Evolutionary conservation across 768 basidiomycete species (phyloP).

Genomic region (Galerina sulciceps): DNA sequence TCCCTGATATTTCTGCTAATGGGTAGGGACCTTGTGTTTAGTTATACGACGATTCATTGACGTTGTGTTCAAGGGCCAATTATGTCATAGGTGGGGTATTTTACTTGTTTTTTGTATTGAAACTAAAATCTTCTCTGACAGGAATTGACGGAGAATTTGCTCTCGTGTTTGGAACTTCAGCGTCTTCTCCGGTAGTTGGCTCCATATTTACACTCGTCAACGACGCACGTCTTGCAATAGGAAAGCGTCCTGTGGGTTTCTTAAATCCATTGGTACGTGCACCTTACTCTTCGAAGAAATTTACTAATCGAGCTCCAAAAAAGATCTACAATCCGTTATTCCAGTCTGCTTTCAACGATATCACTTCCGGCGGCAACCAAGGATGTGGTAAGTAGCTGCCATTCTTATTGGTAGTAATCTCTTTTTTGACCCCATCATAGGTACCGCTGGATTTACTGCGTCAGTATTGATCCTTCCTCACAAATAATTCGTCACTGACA

Average conservation of each 20-base stretch:
- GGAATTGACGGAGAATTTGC: slow-evolving; percentile 43
- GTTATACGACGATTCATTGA: not conserved
- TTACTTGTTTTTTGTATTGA: not conserved
- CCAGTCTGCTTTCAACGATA: slow-evolving; percentile 43
- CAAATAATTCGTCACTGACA: not conserved
- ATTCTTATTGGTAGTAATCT: not conserved
- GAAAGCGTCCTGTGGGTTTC: slow-evolving; percentile 52
- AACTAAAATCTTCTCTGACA: not conserved
- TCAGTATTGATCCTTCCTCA: slow-evolving; percentile 12
- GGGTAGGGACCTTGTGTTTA: slow-evolving; percentile 29
- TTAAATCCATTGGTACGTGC: slow-evolving; percentile 49
- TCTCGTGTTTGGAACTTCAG: slow-evolving; percentile 54
- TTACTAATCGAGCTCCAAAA: not conserved
- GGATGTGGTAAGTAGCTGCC: slow-evolving; percentile 36
- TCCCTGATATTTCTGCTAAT: slow-evolving; percentile 57
- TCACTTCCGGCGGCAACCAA: slow-evolving; percentile 42
- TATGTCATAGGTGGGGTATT: slow-evolving; percentile 37
- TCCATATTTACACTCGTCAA: slow-evolving; percentile 56
- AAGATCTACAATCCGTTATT: slow-evolving; percentile 41
- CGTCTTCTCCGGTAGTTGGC: slow-evolving; percentile 51
- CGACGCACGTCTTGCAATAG: slow-evolving; percentile 48
- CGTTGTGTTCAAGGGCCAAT: slow-evolving; percentile 33
- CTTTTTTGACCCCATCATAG: slow-evolving; percentile 11
- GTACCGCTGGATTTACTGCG: slow-evolving; percentile 39
- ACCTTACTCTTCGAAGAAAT: not conserved